Evolutionary conservation across 768 basidiomycete species (phyloP).

Genomic region (Russula foetens): DNA sequence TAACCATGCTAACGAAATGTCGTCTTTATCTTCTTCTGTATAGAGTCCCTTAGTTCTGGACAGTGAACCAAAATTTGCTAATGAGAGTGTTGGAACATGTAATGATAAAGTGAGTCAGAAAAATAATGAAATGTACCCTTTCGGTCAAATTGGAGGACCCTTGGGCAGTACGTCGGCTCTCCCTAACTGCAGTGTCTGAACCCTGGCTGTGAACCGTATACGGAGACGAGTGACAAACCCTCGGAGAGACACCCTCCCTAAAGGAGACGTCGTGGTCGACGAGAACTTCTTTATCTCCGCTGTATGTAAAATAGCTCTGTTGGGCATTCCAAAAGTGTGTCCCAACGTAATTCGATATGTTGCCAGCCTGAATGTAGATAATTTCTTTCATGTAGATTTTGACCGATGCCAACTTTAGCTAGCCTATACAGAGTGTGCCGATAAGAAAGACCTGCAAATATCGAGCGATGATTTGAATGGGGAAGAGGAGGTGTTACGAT

Average conservation of each 20-base stretch:
- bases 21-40: constrained; percentile 25
- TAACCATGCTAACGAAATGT: constrained; percentile 8
- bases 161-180: constrained; percentile 46
- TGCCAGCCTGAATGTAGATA: constrained; percentile 68
- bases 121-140: constrained; percentile 42
- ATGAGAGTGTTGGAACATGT: background rate
- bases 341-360: constrained; percentile 56
- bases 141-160: constrained; percentile 57
- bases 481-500: too few species aligned
- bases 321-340: constrained; percentile 82
- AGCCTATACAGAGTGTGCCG: background rate
- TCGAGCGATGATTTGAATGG: background rate
- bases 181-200: constrained; percentile 27
- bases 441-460: background rate
- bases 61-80: constrained; percentile 63
- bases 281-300: constrained; percentile 27
- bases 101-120: background rate
- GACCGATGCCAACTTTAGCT: background rate
- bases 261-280: constrained; percentile 57
- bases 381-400: constrained; percentile 57
- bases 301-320: constrained; percentile 53
- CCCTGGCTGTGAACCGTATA: constrained; percentile 7
- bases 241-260: constrained; percentile 44
- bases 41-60: constrained; percentile 35
- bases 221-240: constrained; percentile 35